Percentiles rank a stretch among this genome's conserved stretches.
These are phyloP conservation scores for Hypoxylon sp. DNA, from an alignment of 2,329 filamentous ascomycete genomes.

Conservation along the genomic window DNA sequence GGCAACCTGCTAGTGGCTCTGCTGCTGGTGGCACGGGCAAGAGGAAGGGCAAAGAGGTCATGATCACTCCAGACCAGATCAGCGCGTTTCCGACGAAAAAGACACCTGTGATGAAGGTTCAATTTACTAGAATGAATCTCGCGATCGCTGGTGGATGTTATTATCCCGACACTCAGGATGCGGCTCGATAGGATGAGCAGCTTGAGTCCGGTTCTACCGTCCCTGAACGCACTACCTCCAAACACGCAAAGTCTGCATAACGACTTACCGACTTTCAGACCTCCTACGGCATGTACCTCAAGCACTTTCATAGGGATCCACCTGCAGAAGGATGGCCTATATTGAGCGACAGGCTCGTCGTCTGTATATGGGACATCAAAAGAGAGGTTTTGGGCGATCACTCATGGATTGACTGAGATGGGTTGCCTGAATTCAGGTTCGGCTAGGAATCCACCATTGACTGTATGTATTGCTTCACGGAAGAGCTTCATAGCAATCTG, in stretches of 20 bases:
- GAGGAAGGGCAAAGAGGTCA: conserved; percentile 91
- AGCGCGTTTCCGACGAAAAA: conserved; percentile 96
- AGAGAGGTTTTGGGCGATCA: background rate
- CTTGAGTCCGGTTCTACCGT: background rate
- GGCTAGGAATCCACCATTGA: conserved; percentile 7
- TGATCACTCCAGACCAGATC: conserved; percentile 93
- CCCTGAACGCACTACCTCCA: background rate
- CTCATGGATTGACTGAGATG: background rate
- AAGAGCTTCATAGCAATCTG: background rate
- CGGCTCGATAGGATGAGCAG: conserved; percentile 41
- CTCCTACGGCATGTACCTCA: background rate
- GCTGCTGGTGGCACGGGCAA: conserved; percentile 57
- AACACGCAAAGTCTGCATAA: background rate
- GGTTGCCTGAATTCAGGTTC: background rate
- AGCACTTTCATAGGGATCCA: background rate
- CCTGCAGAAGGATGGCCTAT: background rate
- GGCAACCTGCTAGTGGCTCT: conserved; percentile 51
- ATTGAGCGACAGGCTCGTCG: background rate
- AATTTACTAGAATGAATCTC: conserved; percentile 95
- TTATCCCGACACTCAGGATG: conserved; percentile 60
- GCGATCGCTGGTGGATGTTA: conserved; percentile 85
- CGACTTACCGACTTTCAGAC: background rate
- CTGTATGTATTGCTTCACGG: background rate
- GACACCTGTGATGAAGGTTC: conserved; percentile 91
- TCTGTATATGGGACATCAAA: conserved; percentile 5